Evolutionary conservation across 23 red algal genomes (phyloP).

Genomic region (Gracilaria domingensis): DNA sequence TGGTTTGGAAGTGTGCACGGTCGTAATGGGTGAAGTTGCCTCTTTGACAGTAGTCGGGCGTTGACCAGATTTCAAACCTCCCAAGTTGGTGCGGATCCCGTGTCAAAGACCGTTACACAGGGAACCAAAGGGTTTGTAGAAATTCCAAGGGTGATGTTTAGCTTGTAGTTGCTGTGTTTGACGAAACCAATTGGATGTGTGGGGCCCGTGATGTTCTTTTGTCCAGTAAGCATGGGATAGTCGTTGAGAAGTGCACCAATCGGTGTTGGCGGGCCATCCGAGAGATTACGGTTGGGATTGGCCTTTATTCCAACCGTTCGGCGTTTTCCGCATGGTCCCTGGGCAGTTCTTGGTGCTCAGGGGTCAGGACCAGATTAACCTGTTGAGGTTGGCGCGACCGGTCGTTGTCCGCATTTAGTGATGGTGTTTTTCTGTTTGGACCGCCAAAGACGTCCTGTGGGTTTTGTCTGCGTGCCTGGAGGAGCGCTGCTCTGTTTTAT

Average conservation of each 20-base stretch:
- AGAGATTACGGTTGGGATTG: not conserved
- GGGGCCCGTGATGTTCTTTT: not conserved
- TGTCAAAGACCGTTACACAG: slow-evolving; percentile 9
- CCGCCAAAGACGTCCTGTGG: too few relatives aligned
- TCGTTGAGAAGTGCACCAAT: not conserved
- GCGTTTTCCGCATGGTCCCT: not conserved
- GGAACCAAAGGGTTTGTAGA: slow-evolving; percentile 12
- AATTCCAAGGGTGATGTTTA: slow-evolving; percentile 24
- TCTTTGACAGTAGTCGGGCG: not conserved
- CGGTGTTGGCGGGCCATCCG: not conserved
- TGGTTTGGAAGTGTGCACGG: not conserved
- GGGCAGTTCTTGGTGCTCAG: not conserved
- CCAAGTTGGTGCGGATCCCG: slow-evolving; percentile 25
- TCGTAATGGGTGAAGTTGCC: not conserved
- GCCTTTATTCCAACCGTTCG: not conserved
- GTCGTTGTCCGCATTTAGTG: too few relatives aligned
- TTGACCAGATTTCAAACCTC: not conserved
- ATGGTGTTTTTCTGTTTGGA: too few relatives aligned
- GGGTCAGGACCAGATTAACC: not conserved
- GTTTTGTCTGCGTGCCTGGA: too few relatives aligned
- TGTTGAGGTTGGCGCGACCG: not conserved
- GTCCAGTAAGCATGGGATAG: not conserved
- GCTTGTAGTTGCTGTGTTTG: slow-evolving; percentile 3
- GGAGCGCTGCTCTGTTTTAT: too few relatives aligned
- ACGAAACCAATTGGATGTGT: too few relatives aligned